These are phyloP conservation scores for Theobroma cacao DNA, from an alignment of 345 rosid species.

Conservation along the genomic window DNA sequence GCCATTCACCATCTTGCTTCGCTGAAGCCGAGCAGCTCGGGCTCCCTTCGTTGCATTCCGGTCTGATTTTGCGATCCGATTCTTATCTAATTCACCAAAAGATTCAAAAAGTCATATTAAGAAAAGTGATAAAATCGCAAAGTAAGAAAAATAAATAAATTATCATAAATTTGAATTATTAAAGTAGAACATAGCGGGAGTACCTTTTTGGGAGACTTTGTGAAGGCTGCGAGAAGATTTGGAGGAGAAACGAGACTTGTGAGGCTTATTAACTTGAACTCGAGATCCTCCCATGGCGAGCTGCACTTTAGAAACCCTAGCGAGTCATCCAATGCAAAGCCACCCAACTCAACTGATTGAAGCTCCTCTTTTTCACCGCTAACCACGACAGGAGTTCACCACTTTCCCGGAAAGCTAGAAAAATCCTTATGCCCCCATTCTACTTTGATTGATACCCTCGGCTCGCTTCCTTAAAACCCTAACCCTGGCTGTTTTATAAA, in stretches of 20 bases:
- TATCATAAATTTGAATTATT: background rate
- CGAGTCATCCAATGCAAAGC: background rate
- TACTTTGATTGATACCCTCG: too few relatives aligned
- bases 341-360: too few relatives aligned
- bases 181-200: background rate
- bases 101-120: background rate
- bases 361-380: too few relatives aligned
- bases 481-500: too few relatives aligned
- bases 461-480: too few relatives aligned
- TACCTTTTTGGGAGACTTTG: slow-evolving; percentile 64
- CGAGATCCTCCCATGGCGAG: slow-evolving; percentile 67
- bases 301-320: background rate
- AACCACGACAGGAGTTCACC: too few relatives aligned
- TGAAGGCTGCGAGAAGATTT: slow-evolving; percentile 82
- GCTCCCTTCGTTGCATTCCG: slow-evolving; percentile 61
- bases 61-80: slow-evolving; percentile 60
- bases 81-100: slow-evolving; percentile 44
- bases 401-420: too few relatives aligned
- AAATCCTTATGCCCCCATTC: too few relatives aligned
- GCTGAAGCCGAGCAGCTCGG: slow-evolving; percentile 70
- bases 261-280: slow-evolving; percentile 79
- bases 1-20: slow-evolving; percentile 67
- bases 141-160: background rate
- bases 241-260: slow-evolving; percentile 75
- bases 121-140: background rate